Percentiles rank a stretch among this genome's conserved stretches.
Conservation (phyloP, 768 basidiomycete species). For the Lactarius akahatsu region DNA sequence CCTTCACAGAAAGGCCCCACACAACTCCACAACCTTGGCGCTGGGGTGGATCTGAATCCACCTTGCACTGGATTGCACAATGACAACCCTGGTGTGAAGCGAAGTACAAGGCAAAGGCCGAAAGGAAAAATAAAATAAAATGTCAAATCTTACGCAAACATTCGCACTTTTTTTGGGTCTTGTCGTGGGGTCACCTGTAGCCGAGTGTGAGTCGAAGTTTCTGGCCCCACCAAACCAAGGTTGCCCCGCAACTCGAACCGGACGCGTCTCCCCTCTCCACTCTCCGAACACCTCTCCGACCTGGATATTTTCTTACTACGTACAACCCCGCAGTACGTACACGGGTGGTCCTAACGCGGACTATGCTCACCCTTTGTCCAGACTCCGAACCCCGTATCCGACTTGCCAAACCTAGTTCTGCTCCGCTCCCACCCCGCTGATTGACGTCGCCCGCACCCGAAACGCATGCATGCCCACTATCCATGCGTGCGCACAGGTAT, state of each 20-base stretch:
- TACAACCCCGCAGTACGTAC: background rate
- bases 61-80: background rate
- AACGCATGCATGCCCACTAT: background rate
- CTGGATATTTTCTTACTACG: background rate
- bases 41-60: background rate
- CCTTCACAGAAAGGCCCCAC: conserved; percentile 14
- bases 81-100: background rate
- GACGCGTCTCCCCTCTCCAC: background rate
- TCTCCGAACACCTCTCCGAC: background rate
- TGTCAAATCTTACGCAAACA: background rate
- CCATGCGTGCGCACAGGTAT: background rate
- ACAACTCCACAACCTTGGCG: conserved; percentile 1
- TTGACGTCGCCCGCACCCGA: background rate
- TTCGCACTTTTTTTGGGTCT: background rate
- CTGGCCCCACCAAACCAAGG: background rate
- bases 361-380: background rate
- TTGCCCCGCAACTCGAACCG: background rate
- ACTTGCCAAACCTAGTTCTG: conserved; percentile 11
- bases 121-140: background rate
- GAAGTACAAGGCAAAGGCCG: background rate
- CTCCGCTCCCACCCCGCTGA: conserved; percentile 4
- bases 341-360: background rate
- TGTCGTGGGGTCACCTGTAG: background rate
- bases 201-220: background rate
- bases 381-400: conserved; percentile 10